Base-by-base conservation (phyloP, 768 basidiomycete genomes). In the Suillus subalutaceus region DNA sequence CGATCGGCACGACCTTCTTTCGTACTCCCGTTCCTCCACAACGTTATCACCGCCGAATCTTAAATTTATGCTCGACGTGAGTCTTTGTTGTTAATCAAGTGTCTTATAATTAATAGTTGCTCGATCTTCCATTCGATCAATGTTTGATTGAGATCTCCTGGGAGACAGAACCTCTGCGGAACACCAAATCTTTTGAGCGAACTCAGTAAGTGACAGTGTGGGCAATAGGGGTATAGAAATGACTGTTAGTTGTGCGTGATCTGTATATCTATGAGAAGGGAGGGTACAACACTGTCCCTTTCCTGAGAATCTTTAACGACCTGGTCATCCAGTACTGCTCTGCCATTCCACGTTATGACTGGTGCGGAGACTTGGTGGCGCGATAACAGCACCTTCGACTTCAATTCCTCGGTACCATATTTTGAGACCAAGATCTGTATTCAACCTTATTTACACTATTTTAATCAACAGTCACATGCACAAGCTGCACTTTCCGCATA, bases 231-330 rank as follows among this genome's bases (percentile, higher is more conserved):
- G n/a, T 7, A 35, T 50, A 63, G 43, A 66, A 64, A 41, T 48
- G 67, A 63, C 37, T 30, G 38, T 38, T 43, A 37, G 61, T 40
- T 66, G 68, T 77, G 77, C 73, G 72, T 78, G 69, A 77, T 77
- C 32, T 61, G 63, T 69, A 67, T 68, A 61, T 32, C 53, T 56
- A 63, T 61, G 46, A 57, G 63, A 68, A 73, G 56, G 37, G 37
- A 57, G 64, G 67, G 43, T 52, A 57, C 52, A 53, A 44, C 50
- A 44, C 43, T 58, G 57, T 46, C 46, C 67, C 57, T 65, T 61
- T 72, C 73, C 66, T 73, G 73, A 69, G 76, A 78, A 78, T 67
- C 10, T 1, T 32, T 43, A 32, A 32, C 32, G 32, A 32, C 32
- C 32, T 35, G 35, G 23, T 12, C 13, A 53, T 55, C 30, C 23